Evolutionary conservation across 371 early-diverging fungal species (phyloP).

Genomic region (Catenaria anguillulae): DNA sequence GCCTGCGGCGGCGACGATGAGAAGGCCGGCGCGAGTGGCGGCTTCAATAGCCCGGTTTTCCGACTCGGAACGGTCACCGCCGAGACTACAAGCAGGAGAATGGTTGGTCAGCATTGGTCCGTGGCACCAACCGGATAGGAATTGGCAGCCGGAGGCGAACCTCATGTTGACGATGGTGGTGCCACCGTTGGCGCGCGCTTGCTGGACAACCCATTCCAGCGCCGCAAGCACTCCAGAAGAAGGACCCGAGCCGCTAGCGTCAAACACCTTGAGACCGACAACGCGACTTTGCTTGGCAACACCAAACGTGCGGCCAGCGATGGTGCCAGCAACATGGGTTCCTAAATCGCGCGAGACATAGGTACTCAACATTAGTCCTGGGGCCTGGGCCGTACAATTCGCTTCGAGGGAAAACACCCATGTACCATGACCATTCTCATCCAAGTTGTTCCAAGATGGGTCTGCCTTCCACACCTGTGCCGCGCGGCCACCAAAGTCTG

Average conservation of each 20-base stretch:
- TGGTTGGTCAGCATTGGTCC: too few species aligned
- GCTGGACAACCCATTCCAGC: conserved; percentile 11
- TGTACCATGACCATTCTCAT: conserved; percentile 11
- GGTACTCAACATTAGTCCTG: too few species aligned
- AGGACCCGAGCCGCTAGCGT: conserved; percentile 16
- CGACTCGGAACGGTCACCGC: too few species aligned
- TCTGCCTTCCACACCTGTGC: background rate
- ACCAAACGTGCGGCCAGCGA: conserved; percentile 45
- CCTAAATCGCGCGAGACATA: too few species aligned
- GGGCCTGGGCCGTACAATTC: too few species aligned
- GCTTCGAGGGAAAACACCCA: conserved; percentile 11
- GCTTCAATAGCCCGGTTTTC: conserved; percentile 25
- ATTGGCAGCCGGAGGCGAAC: conserved; percentile 27
- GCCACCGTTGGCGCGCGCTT: conserved; percentile 6
- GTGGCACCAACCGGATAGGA: too few species aligned
- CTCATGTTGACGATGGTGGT: conserved; percentile 37
- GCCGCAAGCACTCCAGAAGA: conserved; percentile 14
- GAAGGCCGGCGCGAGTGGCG: conserved; percentile 28
- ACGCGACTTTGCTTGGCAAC: conserved; percentile 51
- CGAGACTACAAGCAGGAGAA: too few species aligned
- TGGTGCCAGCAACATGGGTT: conserved; percentile 15
- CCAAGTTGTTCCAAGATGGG: background rate
- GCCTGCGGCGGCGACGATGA: conserved; percentile 50
- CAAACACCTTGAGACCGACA: conserved; percentile 46
- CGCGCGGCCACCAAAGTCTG: conserved; percentile 5